These are phyloP conservation scores for Laguncularia racemosa DNA, from an alignment of 345 rosid genomes.

Conservation along the genomic window DNA sequence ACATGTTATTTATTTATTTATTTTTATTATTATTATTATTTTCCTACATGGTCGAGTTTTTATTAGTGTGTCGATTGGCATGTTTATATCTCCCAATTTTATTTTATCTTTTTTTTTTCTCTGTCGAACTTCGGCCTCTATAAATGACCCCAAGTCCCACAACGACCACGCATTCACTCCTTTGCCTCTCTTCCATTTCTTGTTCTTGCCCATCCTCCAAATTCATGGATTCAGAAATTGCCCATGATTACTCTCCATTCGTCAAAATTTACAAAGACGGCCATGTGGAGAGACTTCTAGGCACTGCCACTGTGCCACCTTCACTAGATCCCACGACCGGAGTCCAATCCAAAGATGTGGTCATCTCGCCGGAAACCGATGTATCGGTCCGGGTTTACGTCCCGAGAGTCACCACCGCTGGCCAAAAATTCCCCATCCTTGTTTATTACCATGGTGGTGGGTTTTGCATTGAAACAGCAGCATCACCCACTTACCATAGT, in stretches of 20 bases:
- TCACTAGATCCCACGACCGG: constrained; percentile 8
- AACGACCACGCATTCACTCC: not conserved
- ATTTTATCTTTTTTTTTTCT: too few relatives aligned
- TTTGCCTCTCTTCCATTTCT: not conserved
- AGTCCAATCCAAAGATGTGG: constrained; percentile 28
- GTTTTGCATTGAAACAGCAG: constrained; percentile 17
- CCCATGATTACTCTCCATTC: constrained; percentile 16
- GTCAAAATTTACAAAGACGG: constrained; percentile 24
- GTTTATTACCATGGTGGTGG: constrained; percentile 38
- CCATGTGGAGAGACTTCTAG: constrained; percentile 22
- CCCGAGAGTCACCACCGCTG: constrained; percentile 9
- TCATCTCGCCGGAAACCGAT: constrained; percentile 9
- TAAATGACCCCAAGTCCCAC: not conserved
- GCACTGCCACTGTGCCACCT: constrained; percentile 15
- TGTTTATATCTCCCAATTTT: too few relatives aligned
- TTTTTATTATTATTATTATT: too few relatives aligned
- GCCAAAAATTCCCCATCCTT: constrained; percentile 25
- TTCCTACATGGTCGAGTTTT: too few relatives aligned
- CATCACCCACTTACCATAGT: constrained; percentile 14
- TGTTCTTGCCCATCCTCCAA: not conserved
- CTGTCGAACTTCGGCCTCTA: not conserved
- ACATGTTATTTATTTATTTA: too few relatives aligned
- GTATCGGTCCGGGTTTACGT: constrained; percentile 23
- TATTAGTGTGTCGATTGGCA: too few relatives aligned
- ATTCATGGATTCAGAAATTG: constrained; percentile 7